A percentile compares a stretch with the other conserved stretches of the same genome.
Evolutionary conservation across 2,329 filamentous ascomycete species (phyloP).

Genomic region (Penicillium sp.): DNA sequence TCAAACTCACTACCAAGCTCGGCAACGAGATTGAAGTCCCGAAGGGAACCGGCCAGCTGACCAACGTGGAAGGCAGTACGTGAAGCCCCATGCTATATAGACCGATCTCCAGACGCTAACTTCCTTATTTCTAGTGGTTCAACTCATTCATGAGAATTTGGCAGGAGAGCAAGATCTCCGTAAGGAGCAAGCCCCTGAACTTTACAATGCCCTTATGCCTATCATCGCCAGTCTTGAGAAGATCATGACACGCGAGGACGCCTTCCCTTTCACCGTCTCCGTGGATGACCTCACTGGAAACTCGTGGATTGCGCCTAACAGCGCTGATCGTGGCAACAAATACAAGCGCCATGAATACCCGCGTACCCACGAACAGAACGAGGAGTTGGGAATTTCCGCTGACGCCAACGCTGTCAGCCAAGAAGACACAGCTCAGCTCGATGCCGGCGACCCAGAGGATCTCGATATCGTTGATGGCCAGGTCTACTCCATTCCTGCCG

Average conservation of each 20-base stretch:
- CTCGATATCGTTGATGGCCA: constrained; percentile 89
- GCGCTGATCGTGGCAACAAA: constrained; percentile 73
- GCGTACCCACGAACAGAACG: constrained; percentile 82
- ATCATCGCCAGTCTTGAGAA: constrained; percentile 70
- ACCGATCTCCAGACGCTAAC: not conserved
- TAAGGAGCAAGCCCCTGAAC: constrained; percentile 72
- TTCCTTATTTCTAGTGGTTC: constrained; percentile 54
- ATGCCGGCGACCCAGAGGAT: constrained; percentile 56
- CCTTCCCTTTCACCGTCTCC: constrained; percentile 82
- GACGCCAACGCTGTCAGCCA: constrained; percentile 37
- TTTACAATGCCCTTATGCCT: constrained; percentile 72
- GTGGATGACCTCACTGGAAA: constrained; percentile 93
- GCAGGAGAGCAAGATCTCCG: constrained; percentile 77
- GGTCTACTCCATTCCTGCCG: constrained; percentile 87
- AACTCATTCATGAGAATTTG: constrained; percentile 74
- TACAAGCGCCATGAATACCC: constrained; percentile 83
- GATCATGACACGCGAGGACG: constrained; percentile 72
- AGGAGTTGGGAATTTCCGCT: constrained; percentile 69
- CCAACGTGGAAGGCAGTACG: constrained; percentile 75
- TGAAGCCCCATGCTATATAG: not conserved
- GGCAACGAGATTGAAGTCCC: constrained; percentile 78
- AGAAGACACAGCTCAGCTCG: constrained; percentile 23
- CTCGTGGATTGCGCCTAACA: constrained; percentile 89
- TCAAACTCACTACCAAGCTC: constrained; percentile 78
- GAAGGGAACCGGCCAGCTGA: constrained; percentile 82